These are phyloP conservation scores for Chaetomium sp. DNA, from an alignment of 2,329 filamentous ascomycete species.

Conservation along the genomic window DNA sequence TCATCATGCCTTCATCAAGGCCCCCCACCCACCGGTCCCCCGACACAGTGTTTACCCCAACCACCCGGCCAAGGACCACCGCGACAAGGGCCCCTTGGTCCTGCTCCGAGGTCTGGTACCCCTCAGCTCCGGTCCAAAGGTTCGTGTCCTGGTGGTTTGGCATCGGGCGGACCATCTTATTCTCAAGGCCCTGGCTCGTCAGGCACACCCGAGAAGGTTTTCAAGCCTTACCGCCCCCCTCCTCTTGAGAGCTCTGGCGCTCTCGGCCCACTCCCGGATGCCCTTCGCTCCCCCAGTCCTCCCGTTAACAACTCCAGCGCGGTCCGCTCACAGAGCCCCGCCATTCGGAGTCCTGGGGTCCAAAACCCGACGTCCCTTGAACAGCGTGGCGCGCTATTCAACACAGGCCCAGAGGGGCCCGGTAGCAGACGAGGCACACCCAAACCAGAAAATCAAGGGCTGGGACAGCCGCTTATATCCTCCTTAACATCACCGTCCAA, in stretches of 20 bases:
- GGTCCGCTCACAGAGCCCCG: conserved; percentile 11
- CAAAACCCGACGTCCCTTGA: not conserved
- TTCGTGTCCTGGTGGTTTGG: not conserved
- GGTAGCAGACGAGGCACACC: conserved; percentile 4
- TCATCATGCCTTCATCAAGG: conserved; percentile 15
- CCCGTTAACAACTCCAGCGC: not conserved
- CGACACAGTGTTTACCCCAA: conserved; percentile 21
- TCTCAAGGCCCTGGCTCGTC: not conserved
- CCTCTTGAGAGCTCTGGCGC: conserved; percentile 18
- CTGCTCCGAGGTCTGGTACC: not conserved
- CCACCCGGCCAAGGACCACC: conserved; percentile 14
- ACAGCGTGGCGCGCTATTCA: conserved; percentile 1
- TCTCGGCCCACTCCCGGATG: conserved; percentile 18
- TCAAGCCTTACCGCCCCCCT: conserved; percentile 7
- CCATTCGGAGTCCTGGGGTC: conserved; percentile 4
- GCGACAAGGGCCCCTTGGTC: conserved; percentile 9
- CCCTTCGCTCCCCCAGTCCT: conserved; percentile 7
- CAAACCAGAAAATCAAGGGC: conserved; percentile 16
- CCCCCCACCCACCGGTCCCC: conserved; percentile 22
- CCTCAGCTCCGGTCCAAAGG: conserved; percentile 1
- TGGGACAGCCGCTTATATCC: conserved; percentile 32
- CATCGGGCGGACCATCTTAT: not conserved
- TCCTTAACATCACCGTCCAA: conserved; percentile 22
- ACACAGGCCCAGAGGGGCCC: conserved; percentile 4
- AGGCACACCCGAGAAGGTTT: not conserved